Evolutionary conservation across 441 rosid genomes (phyloP).

Genomic region (Syzygium malaccense): DNA sequence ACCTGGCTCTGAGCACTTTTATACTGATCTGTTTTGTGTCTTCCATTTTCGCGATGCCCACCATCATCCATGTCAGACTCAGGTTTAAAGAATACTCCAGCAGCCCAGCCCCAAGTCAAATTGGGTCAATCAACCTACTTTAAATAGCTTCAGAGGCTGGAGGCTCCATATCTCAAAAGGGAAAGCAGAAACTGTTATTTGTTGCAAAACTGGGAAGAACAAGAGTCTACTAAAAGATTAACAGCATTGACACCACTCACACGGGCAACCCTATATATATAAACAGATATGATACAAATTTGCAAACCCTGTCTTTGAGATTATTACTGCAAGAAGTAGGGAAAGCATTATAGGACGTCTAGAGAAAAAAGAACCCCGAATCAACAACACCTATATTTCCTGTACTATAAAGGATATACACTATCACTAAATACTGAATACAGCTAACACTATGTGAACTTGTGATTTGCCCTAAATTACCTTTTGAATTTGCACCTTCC

Average conservation of each 20-base stretch:
- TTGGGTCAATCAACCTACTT: background rate
- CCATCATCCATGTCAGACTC: slow-evolving; percentile 66
- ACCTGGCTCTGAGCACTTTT: slow-evolving; percentile 90
- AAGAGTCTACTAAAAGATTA: background rate
- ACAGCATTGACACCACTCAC: background rate
- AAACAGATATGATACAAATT: background rate
- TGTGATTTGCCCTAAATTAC: background rate
- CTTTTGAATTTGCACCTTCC: background rate
- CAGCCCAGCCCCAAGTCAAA: background rate
- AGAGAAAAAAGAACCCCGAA: background rate
- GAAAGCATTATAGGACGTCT: background rate
- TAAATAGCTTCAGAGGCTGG: background rate
- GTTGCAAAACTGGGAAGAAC: background rate
- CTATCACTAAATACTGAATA: background rate
- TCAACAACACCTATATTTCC: background rate
- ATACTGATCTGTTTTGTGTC: slow-evolving; percentile 62
- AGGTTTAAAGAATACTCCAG: background rate
- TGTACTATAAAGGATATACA: background rate
- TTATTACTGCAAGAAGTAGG: background rate
- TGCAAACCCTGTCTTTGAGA: background rate
- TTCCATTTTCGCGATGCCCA: slow-evolving; percentile 88
- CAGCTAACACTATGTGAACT: background rate
- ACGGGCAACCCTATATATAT: background rate
- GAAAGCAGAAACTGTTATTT: background rate
- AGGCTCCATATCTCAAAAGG: background rate